A percentile compares a stretch with the other conserved stretches of the same genome.
Conservation (phyloP, 2,329 filamentous ascomycete species). For the Cladosporium sp. region DNA sequence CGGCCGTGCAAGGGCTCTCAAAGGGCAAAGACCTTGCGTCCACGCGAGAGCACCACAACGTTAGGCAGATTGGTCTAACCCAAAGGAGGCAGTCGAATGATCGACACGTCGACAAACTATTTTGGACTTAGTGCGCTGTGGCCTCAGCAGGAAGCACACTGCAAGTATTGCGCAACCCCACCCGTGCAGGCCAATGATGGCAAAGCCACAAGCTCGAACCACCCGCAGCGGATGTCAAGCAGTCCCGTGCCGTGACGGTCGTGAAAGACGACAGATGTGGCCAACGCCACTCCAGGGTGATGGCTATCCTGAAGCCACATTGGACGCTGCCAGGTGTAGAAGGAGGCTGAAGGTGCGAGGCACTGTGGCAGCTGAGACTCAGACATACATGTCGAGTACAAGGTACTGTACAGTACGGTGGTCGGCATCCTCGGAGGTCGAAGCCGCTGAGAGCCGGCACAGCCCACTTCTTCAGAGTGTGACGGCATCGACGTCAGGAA, state of each 20-base stretch:
- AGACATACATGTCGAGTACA: not conserved
- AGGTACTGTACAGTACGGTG: not conserved
- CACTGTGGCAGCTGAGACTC: not conserved
- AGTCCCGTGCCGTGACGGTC: conserved; percentile 1
- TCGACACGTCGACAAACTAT: not conserved
- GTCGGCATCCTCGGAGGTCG: conserved; percentile 4
- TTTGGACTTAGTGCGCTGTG: not conserved
- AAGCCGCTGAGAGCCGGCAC: conserved; percentile 11
- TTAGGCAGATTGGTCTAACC: not conserved
- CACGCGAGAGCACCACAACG: conserved; percentile 12
- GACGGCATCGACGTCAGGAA: conserved; percentile 6
- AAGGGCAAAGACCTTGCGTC: conserved; percentile 5
- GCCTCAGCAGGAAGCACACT: conserved; percentile 15
- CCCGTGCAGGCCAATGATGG: conserved; percentile 7
- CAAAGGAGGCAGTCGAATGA: conserved; percentile 11
- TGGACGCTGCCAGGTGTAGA: not conserved
- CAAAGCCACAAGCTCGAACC: not conserved
- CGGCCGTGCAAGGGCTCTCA: not conserved
- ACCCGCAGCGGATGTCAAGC: conserved; percentile 13
- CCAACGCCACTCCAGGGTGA: not conserved
- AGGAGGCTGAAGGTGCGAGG: conserved; percentile 9
- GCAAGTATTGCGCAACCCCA: conserved; percentile 15
- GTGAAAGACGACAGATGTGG: conserved; percentile 9
- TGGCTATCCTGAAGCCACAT: not conserved
- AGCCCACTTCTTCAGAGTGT: conserved; percentile 9